Evolutionary conservation across 208 protist species (phyloP).

Genomic region (Trypanosoma caninum): DNA sequence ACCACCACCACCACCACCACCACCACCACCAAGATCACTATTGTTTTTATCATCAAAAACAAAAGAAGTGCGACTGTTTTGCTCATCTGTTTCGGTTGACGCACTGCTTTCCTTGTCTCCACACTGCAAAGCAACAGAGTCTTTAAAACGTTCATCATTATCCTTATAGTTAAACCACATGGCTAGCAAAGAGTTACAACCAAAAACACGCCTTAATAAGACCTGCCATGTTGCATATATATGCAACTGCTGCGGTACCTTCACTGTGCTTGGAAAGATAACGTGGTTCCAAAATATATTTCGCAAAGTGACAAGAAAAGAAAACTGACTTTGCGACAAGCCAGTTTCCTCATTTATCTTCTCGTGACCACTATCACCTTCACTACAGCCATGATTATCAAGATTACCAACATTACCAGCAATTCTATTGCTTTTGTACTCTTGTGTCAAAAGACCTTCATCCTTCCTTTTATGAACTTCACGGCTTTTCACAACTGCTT

Average conservation of each 20-base stretch:
- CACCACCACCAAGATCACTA: background rate
- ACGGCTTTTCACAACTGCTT: background rate
- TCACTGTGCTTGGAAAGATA: conserved; percentile 4
- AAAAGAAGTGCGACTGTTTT: background rate
- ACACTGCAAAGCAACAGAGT: too few species aligned
- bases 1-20: background rate
- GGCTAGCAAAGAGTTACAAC: background rate
- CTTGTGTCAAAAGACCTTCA: too few species aligned
- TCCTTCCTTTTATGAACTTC: too few species aligned
- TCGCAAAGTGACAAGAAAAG: background rate
- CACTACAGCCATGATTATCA: background rate
- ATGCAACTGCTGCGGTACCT: background rate
- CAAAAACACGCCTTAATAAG: conserved; percentile 10
- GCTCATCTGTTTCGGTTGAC: too few species aligned
- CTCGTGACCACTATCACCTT: background rate
- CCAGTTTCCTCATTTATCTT: background rate
- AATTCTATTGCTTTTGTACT: background rate
- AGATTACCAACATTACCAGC: background rate
- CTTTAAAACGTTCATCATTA: background rate
- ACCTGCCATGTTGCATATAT: conserved; percentile 12
- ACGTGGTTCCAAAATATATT: background rate
- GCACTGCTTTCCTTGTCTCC: too few species aligned
- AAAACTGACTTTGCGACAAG: background rate
- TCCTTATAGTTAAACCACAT: conserved; percentile 18
- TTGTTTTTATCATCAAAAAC: background rate